Evolutionary conservation across 306 rosid species (phyloP), one percentile per base, ranked within the genome.

Genomic region (Astragalus glycyphyllos): DNA sequence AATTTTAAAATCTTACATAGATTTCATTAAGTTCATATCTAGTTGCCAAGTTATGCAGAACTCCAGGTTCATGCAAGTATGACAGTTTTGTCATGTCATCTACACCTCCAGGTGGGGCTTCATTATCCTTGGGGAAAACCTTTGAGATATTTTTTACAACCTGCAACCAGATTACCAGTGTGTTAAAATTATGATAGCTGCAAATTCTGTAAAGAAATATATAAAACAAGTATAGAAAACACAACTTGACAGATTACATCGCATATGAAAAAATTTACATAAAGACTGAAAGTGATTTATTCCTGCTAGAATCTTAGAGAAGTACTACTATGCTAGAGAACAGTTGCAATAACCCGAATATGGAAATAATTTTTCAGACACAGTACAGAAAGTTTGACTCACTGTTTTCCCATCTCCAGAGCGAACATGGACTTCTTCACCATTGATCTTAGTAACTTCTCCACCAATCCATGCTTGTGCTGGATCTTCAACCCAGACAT

Each of bases 21-120:
- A 95, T 95, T 89, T 95, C 99, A 68, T 95, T 95, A 29, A 95
- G 99, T 79, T 95, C 99, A 72, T 95, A 95, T 95, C 99, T 86
- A 71, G 96, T 5, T 2, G 97, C 96, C 91, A 95, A 95, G 86
- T 95, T 95, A 80, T 87, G 75, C 84, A 95, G 78, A 81, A 95
- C 99, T 77, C 99, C 99, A 0, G 99, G 99, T 81, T 95, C 99
- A 71, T 95, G 99, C 85, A 95, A 89, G 86, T 95, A 95, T 53
- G 99, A 95, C 73, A 95, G 75, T 75, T 95, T 95, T 76, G 99
- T 95, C 99, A 95, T 95, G 91, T 95, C 99, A 82, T 95, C 99
- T 15, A 87, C 99, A 74, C 99, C 99, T 74, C 97, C 99, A 20
- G 99, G 97, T 63, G 91, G 89, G 77, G 96, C 93, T 83, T 95